A percentile compares a stretch with the other conserved stretches of the same genome.
phyloP scores from a whole-genome alignment of 2,329 filamentous ascomycete species.

The Neofusicoccum ribis region DNA sequence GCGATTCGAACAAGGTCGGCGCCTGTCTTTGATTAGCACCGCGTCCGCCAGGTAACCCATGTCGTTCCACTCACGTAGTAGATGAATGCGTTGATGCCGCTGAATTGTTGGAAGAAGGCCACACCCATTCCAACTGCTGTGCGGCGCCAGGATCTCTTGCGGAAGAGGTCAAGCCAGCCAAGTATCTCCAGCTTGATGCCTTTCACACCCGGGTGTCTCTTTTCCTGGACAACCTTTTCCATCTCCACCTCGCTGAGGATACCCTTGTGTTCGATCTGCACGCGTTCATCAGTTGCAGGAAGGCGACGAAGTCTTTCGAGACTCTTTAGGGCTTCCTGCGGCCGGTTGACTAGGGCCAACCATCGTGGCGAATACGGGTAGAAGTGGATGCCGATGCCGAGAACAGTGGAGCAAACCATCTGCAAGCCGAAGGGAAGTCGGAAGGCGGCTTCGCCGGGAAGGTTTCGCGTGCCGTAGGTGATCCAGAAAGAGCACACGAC shows the following conservation, averaged over 20 bases:
- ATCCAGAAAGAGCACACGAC: conserved; percentile 45
- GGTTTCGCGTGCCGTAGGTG: conserved; percentile 44
- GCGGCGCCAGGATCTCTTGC: conserved; percentile 44
- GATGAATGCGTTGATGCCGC: conserved; percentile 38
- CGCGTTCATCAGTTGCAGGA: conserved; percentile 17
- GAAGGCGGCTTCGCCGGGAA: conserved; percentile 46
- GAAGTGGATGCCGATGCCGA: conserved; percentile 33
- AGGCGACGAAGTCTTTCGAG: conserved; percentile 30
- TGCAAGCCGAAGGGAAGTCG: conserved; percentile 51
- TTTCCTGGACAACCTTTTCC: conserved; percentile 13
- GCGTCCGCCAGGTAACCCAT: too few relatives aligned
- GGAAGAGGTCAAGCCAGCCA: conserved; percentile 45
- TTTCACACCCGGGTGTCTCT: neutral
- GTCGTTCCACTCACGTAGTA: conserved; percentile 38
- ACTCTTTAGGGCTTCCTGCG: conserved; percentile 30
- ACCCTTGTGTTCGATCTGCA: conserved; percentile 23
- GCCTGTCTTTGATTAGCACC: conserved; percentile 20
- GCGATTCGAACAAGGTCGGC: conserved; percentile 44
- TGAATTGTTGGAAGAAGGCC: conserved; percentile 47
- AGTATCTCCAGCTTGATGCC: neutral
- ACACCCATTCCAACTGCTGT: conserved; percentile 42
- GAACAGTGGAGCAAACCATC: conserved; percentile 36
- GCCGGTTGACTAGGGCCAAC: conserved; percentile 31
- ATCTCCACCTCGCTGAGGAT: conserved; percentile 23
- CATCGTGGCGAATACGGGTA: conserved; percentile 37